These are phyloP conservation scores for Phytophthora europaea DNA, from an alignment of 352 stramenopile species.

Conservation along the genomic window DNA sequence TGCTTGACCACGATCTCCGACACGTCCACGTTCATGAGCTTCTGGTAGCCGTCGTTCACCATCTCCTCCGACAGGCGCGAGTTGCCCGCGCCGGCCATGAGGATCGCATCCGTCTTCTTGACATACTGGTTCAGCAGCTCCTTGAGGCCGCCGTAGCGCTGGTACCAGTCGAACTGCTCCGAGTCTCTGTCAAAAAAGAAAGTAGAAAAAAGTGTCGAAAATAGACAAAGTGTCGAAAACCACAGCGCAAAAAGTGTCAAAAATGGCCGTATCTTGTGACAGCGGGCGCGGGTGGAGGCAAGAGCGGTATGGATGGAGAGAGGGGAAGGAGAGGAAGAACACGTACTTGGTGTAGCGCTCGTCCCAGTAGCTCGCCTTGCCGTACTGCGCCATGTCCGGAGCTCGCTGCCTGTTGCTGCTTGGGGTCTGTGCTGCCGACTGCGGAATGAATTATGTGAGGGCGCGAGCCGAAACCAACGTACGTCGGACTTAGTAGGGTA, in stretches of 20 bases:
- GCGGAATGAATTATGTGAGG: neutral
- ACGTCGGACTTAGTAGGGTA: neutral
- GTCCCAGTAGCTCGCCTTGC: slow-evolving; percentile 95
- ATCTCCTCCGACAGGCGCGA: slow-evolving; percentile 96
- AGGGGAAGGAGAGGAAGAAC: neutral
- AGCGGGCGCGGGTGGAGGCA: neutral
- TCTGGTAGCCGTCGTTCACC: slow-evolving; percentile 96
- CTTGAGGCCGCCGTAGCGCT: slow-evolving; percentile 93
- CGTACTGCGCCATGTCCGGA: slow-evolving; percentile 88
- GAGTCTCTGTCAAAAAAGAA: slow-evolving; percentile 69
- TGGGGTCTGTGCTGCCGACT: neutral
- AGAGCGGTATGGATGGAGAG: neutral
- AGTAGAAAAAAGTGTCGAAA: slow-evolving; percentile 1
- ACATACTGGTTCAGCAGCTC: slow-evolving; percentile 93
- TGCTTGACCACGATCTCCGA: slow-evolving; percentile 96
- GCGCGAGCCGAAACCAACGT: neutral
- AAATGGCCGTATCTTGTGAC: neutral
- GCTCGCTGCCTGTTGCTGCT: neutral
- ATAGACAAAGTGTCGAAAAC: slow-evolving; percentile 5
- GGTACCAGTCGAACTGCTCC: slow-evolving; percentile 96
- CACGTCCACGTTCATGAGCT: slow-evolving; percentile 97
- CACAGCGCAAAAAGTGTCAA: neutral
- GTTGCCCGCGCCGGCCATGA: slow-evolving; percentile 95
- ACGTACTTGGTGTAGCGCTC: slow-evolving; percentile 95
- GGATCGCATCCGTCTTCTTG: slow-evolving; percentile 94